Base-by-base conservation (phyloP, 179 eudicot species). In the Carnegiea gigantea region DNA sequence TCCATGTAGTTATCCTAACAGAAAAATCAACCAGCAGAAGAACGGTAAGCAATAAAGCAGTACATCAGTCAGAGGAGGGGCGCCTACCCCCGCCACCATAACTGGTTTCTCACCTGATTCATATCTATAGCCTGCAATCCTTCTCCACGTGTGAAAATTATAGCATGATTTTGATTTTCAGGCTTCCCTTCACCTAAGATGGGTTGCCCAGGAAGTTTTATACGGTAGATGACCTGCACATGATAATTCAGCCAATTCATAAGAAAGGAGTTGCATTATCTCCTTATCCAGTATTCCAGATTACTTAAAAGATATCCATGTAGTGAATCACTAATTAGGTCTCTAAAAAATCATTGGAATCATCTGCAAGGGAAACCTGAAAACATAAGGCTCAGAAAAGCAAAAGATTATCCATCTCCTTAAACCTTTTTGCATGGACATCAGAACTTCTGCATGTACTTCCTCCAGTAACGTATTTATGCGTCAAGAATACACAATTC, bases 181-280 rank as follows among this genome's bases (percentile, higher is more conserved):
- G 99, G 98, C 84, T 95, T 95, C 77, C 99, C 99, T 87, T 95
- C 99, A 81, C 99, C 99, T 83, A 95, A 88, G 44, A 92, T 94
- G 70, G 99, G 93, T 70, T 89, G 92, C 24, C 99, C 99, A 10
- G 99, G 99, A 77, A 95, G 93, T 80, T 94, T 93, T 83, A 95
- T 92, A 23, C 86, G 86, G 81, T 95, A 95, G 23, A 95, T 88
- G 77, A 87, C 92, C 98, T 95, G 90, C 84, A 86, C 40, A 80
- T 28, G 54, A 65, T 30, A 21, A 44, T 83, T 53, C 49, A 79
- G 44, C 26, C 6, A 2, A 43, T 70, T 6, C 43, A 76, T 65
- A 44, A 77, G 67, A 13, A 70, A 70, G 7, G 38, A 11, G 15
- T 18, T 20, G 38, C 24, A 77, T 48, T 20, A 46, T 65, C 70